phyloP scores from a whole-genome alignment of 1,284 basidiomycete genomes.

The Puccinia polysora region DNA sequence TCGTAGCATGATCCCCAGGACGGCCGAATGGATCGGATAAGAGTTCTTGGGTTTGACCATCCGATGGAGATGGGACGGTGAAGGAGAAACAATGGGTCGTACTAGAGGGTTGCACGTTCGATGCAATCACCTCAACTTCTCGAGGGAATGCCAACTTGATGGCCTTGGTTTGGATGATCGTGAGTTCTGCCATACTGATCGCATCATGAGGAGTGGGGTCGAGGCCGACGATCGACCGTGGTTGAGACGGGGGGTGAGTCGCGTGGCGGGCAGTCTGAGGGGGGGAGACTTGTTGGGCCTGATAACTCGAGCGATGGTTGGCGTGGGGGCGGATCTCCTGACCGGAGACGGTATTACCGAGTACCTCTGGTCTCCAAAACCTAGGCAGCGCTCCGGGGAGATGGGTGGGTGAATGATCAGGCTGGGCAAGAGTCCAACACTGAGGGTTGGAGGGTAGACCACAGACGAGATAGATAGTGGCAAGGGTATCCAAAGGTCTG shows the following conservation, averaged over 20 bases:
- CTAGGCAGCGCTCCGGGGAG: constrained; percentile 79
- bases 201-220: no score
- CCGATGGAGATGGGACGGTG: constrained; percentile 47
- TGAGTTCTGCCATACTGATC: constrained; percentile 59
- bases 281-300: no score
- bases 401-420: constrained; percentile 78
- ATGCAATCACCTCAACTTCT: constrained; percentile 89
- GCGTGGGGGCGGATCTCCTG: no score
- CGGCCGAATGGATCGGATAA: constrained; percentile 7
- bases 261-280: no score
- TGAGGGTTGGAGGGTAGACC: constrained; percentile 56
- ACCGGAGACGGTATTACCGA: constrained; percentile 68
- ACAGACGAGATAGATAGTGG: constrained; percentile 57
- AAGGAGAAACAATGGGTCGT: constrained; percentile 92
- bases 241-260: constrained; percentile 18
- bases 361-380: constrained; percentile 91
- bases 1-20: constrained; percentile 16
- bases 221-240: no score
- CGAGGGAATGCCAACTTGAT: constrained; percentile 81
- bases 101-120: constrained; percentile 79
- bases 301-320: no score
- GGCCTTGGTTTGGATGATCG: constrained; percentile 80
- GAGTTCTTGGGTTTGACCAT: not conserved
- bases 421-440: constrained; percentile 83
- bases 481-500: constrained; percentile 51